Evolutionary conservation across 495 filamentous ascomycete genomes (phyloP), one percentile per base, ranked within the genome.

Genomic region (Penicillium lagena): DNA sequence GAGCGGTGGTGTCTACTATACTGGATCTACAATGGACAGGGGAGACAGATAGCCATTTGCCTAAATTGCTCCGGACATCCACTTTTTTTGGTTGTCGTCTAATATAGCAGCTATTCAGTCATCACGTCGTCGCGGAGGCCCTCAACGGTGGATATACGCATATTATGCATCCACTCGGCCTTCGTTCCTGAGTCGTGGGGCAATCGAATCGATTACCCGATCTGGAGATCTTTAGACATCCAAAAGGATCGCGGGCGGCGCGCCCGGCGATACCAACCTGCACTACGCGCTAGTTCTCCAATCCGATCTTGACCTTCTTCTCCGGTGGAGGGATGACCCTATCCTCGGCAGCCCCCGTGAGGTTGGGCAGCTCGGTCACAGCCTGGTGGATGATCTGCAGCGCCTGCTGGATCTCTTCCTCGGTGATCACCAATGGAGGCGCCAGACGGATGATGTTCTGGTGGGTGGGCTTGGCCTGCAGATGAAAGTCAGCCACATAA

Each of bases 401-500:
- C 1, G 77, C 65, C 45, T 66, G 57, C 39, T 65, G 44, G 29
- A 80, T 70, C 56, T 80, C 71, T 31, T 73, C 69, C 39, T 78
- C 72, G 4, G 77, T 80, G 54, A 80, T 78, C 14, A 80, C 74
- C 33, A 79, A 54, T 1, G 77, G 77, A 5, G 77, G 77, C 2
- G 77, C 77, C 31, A 80, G 64, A 44, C 77, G 76, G 42, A 80
- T 97, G 68, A 97, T 97, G 62, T 97, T 96, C 55, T 95, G 81
- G 66, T 98, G 93, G 30, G 94, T 99, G 9, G 94, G 94, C 78
- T 99, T 99, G 46, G 93, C 93, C 88, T 95, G 62, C 55, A 12
- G 29, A 41, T 22, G 22, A 22, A 4, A 22, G 22, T 22, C 22
- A 22, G 22, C 4, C 22, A 22, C 22, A 22, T 22, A 4, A 22